phyloP scores from a whole-genome alignment of 352 stramenopile species.

The Globisporangium solare region DNA sequence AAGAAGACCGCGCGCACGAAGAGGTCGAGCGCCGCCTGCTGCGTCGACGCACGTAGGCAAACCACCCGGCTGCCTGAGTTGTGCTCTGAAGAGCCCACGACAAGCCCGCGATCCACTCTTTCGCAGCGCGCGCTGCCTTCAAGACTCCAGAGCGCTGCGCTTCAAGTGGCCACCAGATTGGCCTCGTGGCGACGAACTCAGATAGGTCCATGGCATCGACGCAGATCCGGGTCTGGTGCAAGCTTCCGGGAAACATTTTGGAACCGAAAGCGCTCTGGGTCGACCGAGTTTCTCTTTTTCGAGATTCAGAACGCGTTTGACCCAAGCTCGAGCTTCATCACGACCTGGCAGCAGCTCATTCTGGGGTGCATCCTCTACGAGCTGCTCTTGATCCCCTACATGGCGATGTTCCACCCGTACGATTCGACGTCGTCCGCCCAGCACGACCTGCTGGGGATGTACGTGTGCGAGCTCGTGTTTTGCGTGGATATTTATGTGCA shows the following conservation, averaged over 20 bases:
- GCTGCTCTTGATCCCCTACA: conserved; percentile 37
- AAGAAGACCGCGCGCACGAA: too few relatives aligned
- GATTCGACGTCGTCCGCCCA: conserved; percentile 5
- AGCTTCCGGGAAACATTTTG: conserved; percentile 34
- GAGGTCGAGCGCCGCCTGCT: too few relatives aligned
- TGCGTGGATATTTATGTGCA: conserved; percentile 63
- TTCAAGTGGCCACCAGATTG: too few relatives aligned
- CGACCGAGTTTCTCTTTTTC: conserved; percentile 36
- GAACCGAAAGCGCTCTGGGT: conserved; percentile 35
- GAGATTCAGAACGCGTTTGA: conserved; percentile 62
- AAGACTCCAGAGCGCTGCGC: too few relatives aligned
- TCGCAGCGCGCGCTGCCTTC: too few relatives aligned
- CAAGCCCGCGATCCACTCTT: too few relatives aligned
- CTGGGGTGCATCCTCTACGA: conserved; percentile 54
- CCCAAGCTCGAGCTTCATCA: conserved; percentile 46
- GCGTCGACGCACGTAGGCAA: too few relatives aligned
- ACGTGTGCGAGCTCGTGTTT: conserved; percentile 58
- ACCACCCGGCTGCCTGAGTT: too few relatives aligned
- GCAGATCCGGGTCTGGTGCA: conserved; percentile 12
- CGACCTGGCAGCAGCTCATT: conserved; percentile 46
- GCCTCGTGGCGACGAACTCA: too few relatives aligned
- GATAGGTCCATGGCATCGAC: background rate
- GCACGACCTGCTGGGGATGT: conserved; percentile 30
- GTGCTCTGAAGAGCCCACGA: too few relatives aligned
- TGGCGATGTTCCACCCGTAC: conserved; percentile 28